Evolutionary conservation across 768 basidiomycete species (phyloP).

Genomic region (Strobilomyces confusus): DNA sequence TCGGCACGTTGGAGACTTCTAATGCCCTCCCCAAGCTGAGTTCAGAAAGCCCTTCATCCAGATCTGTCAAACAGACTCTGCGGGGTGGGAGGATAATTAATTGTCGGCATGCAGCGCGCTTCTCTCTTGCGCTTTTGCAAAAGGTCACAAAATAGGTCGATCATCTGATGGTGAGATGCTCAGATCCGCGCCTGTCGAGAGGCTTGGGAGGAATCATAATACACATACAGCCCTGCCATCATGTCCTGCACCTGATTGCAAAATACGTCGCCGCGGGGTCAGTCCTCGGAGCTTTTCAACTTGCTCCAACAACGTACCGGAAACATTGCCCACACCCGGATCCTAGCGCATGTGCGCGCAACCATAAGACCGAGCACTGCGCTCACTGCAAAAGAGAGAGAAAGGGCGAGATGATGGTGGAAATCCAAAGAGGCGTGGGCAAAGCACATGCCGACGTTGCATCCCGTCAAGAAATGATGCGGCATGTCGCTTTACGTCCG

Average conservation of each 20-base stretch:
- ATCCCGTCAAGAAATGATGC: constrained; percentile 19
- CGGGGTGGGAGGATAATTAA: constrained; percentile 1
- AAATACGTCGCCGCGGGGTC: constrained; percentile 3
- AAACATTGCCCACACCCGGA: constrained; percentile 2
- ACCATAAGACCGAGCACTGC: neutral
- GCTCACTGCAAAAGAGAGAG: neutral
- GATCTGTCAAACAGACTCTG: constrained; percentile 2
- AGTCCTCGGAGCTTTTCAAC: neutral
- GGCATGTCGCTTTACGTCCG: constrained; percentile 26
- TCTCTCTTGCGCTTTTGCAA: neutral
- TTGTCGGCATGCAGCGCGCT: neutral
- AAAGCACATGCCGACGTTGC: constrained; percentile 17
- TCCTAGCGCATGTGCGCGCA: constrained; percentile 3
- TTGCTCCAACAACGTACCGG: constrained; percentile 12
- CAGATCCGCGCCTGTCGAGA: neutral
- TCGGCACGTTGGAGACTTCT: neutral
- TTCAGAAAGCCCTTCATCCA: neutral
- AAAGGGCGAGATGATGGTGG: neutral
- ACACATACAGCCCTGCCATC: neutral
- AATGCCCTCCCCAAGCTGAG: neutral
- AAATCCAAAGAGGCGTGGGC: constrained; percentile 1
- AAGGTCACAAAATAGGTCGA: neutral
- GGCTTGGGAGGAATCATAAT: neutral
- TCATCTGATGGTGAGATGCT: constrained; percentile 2
- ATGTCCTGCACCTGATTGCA: neutral